These are phyloP conservation scores for Scheffersomyces parashehatae DNA, from an alignment of 1,139 yeast genomes.

Conservation along the genomic window DNA sequence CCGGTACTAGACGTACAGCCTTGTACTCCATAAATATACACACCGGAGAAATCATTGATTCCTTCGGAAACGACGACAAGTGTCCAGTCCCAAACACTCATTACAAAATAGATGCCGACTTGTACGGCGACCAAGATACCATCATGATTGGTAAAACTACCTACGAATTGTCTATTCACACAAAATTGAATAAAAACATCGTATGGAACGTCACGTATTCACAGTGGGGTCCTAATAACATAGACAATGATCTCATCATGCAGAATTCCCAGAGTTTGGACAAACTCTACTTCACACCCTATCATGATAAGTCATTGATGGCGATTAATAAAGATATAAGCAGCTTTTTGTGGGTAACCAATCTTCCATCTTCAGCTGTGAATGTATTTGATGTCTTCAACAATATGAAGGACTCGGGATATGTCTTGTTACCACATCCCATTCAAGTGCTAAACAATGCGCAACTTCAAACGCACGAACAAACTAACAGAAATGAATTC, in stretches of 20 bases:
- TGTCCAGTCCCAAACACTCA: constrained; percentile 32
- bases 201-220: constrained; percentile 88
- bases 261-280: constrained; percentile 60
- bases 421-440: constrained; percentile 67
- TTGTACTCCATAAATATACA: constrained; percentile 71
- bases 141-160: constrained; percentile 55
- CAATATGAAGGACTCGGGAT: constrained; percentile 29
- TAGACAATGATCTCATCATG: constrained; percentile 66
- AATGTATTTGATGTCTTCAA: constrained; percentile 71
- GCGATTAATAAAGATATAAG: constrained; percentile 68
- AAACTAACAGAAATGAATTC: constrained; percentile 30
- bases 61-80: constrained; percentile 55
- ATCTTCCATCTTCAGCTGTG: constrained; percentile 65
- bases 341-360: constrained; percentile 78
- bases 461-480: constrained; percentile 28
- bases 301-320: constrained; percentile 68
- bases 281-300: constrained; percentile 77
- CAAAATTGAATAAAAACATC: constrained; percentile 57
- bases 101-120: constrained; percentile 12
- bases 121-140: constrained; percentile 19
- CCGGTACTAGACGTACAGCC: constrained; percentile 80
- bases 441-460: constrained; percentile 40
- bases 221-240: constrained; percentile 90
- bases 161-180: constrained; percentile 47
- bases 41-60: constrained; percentile 75